Base-by-base conservation (phyloP, 2,329 filamentous ascomycete genomes). In the Myotisia sp. region DNA sequence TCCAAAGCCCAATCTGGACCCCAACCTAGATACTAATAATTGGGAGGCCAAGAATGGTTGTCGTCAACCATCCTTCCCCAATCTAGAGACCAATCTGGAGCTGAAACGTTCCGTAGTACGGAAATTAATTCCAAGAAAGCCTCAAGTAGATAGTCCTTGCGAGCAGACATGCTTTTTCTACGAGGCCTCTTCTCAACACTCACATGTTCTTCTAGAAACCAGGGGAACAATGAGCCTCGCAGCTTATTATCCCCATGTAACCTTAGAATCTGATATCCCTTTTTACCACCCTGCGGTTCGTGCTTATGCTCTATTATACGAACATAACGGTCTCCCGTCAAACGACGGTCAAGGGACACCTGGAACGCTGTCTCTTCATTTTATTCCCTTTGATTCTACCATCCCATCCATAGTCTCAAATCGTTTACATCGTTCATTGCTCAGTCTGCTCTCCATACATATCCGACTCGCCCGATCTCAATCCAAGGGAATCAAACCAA, bases 251-350 rank as follows among this genome's bases (percentile, higher is more conserved):
- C 84, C 87, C 5, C 85, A 93, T 55, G 65, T 74, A 6, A 54
- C 65, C 20, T 60, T 61, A 1, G 60, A 68, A 7, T 64, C 70
- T 9, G 69, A 78, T 2, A 68, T 90, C 41, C 87, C 87, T 1
- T 93, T 80, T 58, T 95, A 94, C 56, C 86, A 94, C 51, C 87
- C 87, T 14, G 66, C 70, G 34, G 76, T 92, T 14, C 68, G 67
- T 33, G 74, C 72, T 8, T 65, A 93, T 16, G 83, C 76, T 4
- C 86, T 90, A 44, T 60, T 85, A 5, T 82, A 92, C 54, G 70
- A 71, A 22, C 53, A 22, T 34, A 29, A 40, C 13, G 33, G 37
- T 23, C 39, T 58, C 3, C 41, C 48, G n/a, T 47, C 53, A 9
- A 49, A 50, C 14, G 50, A 52, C 21, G 26, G 37, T 3, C 22